A percentile compares a stretch with the other conserved stretches of the same genome.
Conservation (phyloP, 306 rosid species). For the Lupinus albus region DNA sequence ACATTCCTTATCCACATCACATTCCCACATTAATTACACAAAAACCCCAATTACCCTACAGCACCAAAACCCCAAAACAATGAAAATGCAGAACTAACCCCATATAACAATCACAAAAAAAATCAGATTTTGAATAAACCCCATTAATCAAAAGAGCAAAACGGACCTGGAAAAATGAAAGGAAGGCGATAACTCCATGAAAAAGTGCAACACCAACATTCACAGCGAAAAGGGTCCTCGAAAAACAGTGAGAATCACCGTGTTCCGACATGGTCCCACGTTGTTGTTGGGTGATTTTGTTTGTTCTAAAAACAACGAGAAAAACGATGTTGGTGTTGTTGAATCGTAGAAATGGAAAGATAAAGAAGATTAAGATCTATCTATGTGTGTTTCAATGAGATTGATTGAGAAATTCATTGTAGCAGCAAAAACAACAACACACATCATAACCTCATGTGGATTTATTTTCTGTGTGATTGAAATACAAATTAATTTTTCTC, state of each 20-base stretch:
- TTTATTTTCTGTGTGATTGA: no score
- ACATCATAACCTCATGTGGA: no score
- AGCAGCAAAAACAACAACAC: no score
- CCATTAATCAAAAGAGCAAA: slow-evolving; percentile 17
- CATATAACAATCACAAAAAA: not conserved
- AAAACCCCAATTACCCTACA: slow-evolving; percentile 37
- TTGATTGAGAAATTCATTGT: no score
- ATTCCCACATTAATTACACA: not conserved
- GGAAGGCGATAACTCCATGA: slow-evolving; percentile 60
- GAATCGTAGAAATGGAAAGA: slow-evolving; percentile 22
- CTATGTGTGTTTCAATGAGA: no score
- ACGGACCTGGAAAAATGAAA: slow-evolving; percentile 80
- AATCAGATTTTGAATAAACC: not conserved
- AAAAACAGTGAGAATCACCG: slow-evolving; percentile 64
- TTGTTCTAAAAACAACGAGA: slow-evolving; percentile 33
- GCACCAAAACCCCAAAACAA: not conserved
- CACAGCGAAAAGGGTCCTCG: slow-evolving; percentile 55
- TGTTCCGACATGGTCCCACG: slow-evolving; percentile 54
- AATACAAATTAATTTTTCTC: no score
- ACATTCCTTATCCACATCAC: slow-evolving; percentile 33
- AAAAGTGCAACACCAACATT: slow-evolving; percentile 70
- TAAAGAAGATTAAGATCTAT: slow-evolving; percentile 43
- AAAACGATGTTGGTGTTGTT: slow-evolving; percentile 12
- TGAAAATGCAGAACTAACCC: slow-evolving; percentile 34
- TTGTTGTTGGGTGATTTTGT: not conserved